Evolutionary conservation across 257 asterid genomes (phyloP).

Genomic region (Solanum peruvianum): DNA sequence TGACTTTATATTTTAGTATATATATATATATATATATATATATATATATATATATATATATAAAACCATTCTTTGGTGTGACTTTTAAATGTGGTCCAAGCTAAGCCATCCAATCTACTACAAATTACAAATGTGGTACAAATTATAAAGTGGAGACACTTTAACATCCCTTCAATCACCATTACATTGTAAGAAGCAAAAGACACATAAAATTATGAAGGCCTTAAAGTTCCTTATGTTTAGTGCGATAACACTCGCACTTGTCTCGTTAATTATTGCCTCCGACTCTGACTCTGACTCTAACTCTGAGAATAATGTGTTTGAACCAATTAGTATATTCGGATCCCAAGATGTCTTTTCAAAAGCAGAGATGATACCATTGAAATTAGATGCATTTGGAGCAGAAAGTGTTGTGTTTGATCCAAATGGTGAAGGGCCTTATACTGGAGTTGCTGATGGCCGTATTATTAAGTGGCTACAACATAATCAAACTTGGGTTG

Average conservation of each 20-base stretch:
- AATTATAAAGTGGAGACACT: not conserved
- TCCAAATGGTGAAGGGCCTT: constrained; percentile 54
- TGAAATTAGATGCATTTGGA: constrained; percentile 37
- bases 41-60: not conserved
- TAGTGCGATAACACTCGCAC: constrained; percentile 18
- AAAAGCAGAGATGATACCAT: constrained; percentile 27
- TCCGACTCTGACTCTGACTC: constrained; percentile 10
- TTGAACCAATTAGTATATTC: constrained; percentile 24
- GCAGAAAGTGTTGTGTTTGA: constrained; percentile 68
- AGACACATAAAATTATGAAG: constrained; percentile 11
- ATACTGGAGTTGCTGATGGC: constrained; percentile 75
- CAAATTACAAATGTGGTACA: not conserved
- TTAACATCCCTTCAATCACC: not conserved
- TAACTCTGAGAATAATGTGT: constrained; percentile 13
- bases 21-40: not conserved
- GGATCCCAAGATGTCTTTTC: constrained; percentile 31
- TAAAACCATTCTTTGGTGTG: not conserved
- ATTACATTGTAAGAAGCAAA: not conserved
- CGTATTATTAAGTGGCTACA: constrained; percentile 44
- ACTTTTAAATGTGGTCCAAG: not conserved
- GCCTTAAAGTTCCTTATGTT: constrained; percentile 9
- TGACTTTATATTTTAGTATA: not conserved
- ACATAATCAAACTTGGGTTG: constrained; percentile 28
- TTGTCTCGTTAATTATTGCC: constrained; percentile 32
- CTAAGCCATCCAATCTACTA: not conserved